Base-by-base conservation (phyloP, 1,284 basidiomycete genomes). In the Ganoderma lucidum region DNA sequence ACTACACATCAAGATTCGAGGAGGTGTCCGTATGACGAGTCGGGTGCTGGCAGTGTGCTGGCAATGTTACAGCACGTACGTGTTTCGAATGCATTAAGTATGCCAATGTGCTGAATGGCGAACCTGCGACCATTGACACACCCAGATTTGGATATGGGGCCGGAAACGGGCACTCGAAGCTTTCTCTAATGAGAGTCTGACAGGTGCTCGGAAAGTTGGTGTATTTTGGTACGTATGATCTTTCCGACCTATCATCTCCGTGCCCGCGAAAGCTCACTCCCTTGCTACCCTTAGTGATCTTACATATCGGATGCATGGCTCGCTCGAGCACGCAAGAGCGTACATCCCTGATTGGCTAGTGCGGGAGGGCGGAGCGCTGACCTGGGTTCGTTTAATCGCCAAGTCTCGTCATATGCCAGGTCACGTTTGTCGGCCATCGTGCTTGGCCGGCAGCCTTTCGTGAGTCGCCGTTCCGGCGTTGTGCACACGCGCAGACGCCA, bases 301-400 rank as follows among this genome's bases (percentile, higher is more conserved):
- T 68, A 64, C 67, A 44, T 63, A 64, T 61, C 10, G 42, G 39
- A 44, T 58, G 53, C 67, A 41, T 68, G 67, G 48, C 59, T 39
- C 37, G 23, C 37, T 51, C 48, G 23, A 51, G 62, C 9, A 63
- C 17, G 53, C 35, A 15, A 17, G 37, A 66, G 65, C 65, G 65
- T 61, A 14, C 51, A 51, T 23, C 2, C 32, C 19, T 37, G 60
- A 58, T 63, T 63, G 53, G 58, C 19, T 37, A 28, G 30, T n/a
- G 45, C 32, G 30, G 44, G 30, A 35, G 48, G 14, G 62, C 62
- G 62, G 62, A 44, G 62, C 62, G 62, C 62, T 19, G 44, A 28
- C 30, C 35, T 45, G 62, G 42, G 23, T 63, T 48, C 32, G 28
- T 30, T 48, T 44, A 32, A 30, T 35, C 44, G 44, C 10, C 6